Evolutionary conservation across 257 asterid genomes (phyloP).

Genomic region (Petrea volubilis): DNA sequence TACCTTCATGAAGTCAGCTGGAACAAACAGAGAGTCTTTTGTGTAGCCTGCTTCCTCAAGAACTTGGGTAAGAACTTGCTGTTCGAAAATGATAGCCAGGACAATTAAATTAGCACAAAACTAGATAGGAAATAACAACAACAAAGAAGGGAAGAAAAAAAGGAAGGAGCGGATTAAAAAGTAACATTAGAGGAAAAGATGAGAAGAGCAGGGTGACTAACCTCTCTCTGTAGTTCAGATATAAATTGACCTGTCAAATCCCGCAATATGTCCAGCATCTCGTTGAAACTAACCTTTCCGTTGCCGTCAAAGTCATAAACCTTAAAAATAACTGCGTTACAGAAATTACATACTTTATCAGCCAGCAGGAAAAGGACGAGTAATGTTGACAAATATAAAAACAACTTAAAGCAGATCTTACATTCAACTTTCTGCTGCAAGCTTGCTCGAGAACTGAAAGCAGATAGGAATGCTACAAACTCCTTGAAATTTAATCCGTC

Average conservation of each 20-base stretch:
- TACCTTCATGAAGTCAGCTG: conserved; percentile 85
- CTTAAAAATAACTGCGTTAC: conserved; percentile 68
- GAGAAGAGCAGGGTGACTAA: background rate
- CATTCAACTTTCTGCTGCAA: conserved; percentile 84
- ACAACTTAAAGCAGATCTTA: conserved; percentile 32
- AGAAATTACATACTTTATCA: conserved; percentile 20
- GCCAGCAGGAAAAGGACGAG: background rate
- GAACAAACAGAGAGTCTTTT: conserved; percentile 64
- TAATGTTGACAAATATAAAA: background rate
- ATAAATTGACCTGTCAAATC: conserved; percentile 81
- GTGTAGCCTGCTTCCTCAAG: conserved; percentile 90
- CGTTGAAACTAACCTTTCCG: conserved; percentile 70
- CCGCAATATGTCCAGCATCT: conserved; percentile 72
- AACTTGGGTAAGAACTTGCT: conserved; percentile 76
- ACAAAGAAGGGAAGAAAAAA: background rate
- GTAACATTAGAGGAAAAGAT: background rate
- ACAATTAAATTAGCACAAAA: conserved; percentile 16
- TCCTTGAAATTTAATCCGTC: conserved; percentile 95
- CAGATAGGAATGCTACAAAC: conserved; percentile 89
- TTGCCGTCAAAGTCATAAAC: conserved; percentile 78
- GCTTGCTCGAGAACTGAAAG: conserved; percentile 91
- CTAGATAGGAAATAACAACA: background rate
- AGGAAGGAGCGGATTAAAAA: background rate
- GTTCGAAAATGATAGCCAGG: conserved; percentile 18
- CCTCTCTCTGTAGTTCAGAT: conserved; percentile 84